phyloP scores from a whole-genome alignment of 2,329 filamentous ascomycete species.

The Chaetomiaceae sp. region DNA sequence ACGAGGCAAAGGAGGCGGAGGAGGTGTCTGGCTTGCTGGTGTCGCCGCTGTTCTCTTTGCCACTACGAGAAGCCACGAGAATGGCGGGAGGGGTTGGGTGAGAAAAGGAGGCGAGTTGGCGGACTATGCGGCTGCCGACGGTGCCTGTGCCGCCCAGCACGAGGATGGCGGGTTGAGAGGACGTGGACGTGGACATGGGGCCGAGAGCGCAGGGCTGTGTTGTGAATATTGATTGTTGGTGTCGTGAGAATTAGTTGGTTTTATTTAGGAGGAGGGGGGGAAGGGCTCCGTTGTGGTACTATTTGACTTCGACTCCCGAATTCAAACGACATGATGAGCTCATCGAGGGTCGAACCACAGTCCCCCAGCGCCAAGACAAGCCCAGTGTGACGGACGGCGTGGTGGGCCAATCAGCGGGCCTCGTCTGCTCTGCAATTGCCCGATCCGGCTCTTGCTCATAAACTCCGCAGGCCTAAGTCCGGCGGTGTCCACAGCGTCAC shows the following conservation, averaged over 20 bases:
- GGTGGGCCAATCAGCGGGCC: constrained; percentile 6
- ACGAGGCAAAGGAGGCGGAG: too few species aligned
- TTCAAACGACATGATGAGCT: not conserved
- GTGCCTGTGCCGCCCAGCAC: constrained; percentile 45
- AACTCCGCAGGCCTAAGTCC: not conserved
- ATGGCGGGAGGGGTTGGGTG: constrained; percentile 25
- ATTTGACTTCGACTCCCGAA: too few species aligned
- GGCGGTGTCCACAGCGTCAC: not conserved
- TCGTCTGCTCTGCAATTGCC: not conserved
- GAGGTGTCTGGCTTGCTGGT: constrained; percentile 10
- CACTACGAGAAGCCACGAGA: constrained; percentile 39
- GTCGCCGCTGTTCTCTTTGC: constrained; percentile 1
- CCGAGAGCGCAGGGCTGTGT: too few species aligned
- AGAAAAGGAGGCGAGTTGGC: constrained; percentile 31
- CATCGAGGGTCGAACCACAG: not conserved
- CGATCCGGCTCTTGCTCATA: constrained; percentile 1
- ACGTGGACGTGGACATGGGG: constrained; percentile 1
- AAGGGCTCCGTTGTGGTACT: too few species aligned
- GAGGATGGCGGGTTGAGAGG: constrained; percentile 31
- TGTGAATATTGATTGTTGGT: not conserved
- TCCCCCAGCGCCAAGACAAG: not conserved
- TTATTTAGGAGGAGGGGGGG: too few species aligned
- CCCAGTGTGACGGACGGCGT: not conserved
- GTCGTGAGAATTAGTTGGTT: too few species aligned
- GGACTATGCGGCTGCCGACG: constrained; percentile 37